A percentile compares a stretch with the other conserved stretches of the same genome.
These are phyloP conservation scores for Yamadazyma jaroonii DNA, from an alignment of 1,139 yeast species.

Conservation along the genomic window DNA sequence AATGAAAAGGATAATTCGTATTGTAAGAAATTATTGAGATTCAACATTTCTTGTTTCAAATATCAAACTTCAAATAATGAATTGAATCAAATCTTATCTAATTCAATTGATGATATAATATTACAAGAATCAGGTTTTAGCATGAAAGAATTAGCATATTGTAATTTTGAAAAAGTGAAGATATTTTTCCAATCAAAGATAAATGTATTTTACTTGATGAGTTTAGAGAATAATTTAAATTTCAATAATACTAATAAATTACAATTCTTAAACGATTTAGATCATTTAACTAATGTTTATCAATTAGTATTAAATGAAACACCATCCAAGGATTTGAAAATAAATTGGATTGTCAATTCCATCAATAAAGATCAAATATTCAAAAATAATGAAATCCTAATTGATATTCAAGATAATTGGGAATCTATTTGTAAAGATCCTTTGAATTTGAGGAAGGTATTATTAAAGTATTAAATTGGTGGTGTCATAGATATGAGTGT, in stretches of 20 bases:
- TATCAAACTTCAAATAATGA: conserved; percentile 3
- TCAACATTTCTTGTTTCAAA: conserved; percentile 5
- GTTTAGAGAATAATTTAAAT: conserved; percentile 12
- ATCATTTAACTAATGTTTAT: conserved; percentile 14
- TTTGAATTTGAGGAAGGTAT: conserved; percentile 8
- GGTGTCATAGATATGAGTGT: background rate
- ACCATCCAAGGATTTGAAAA: conserved; percentile 13
- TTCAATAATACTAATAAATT: conserved; percentile 10
- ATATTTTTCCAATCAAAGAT: conserved; percentile 13
- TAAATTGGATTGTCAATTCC: conserved; percentile 18
- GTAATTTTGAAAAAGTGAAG: conserved; percentile 17
- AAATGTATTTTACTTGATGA: conserved; percentile 15
- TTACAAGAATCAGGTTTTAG: conserved; percentile 4
- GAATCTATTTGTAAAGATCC: conserved; percentile 11
- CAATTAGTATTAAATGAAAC: conserved; percentile 13
- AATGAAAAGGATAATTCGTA: conserved; percentile 11
- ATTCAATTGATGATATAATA: conserved; percentile 8
- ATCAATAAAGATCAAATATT: conserved; percentile 9
- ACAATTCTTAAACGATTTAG: conserved; percentile 14
- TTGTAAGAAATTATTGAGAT: conserved; percentile 6
- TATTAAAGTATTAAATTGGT: conserved; percentile 6
- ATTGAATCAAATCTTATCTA: conserved; percentile 9
- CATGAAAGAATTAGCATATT: conserved; percentile 6
- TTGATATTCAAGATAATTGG: conserved; percentile 14
- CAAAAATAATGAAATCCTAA: conserved; percentile 7